Percentiles rank a stretch among this genome's conserved stretches.
Conservation (phyloP, 2,329 filamentous ascomycete genomes). For the Calonectria multiphialidica region DNA sequence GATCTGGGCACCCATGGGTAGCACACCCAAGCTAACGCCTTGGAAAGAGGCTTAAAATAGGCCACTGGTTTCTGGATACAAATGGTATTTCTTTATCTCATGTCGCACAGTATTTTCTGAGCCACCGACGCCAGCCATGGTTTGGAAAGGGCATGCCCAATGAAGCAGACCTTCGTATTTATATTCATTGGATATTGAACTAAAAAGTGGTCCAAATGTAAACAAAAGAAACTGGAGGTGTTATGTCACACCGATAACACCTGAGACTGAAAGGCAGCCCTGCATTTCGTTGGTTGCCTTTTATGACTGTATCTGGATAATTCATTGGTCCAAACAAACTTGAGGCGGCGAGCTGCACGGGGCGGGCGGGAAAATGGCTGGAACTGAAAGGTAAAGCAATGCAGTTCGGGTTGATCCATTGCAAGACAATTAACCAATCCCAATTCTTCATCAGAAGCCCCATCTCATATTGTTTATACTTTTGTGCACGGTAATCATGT, state of each 20-base stretch:
- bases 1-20: too few relatives aligned
- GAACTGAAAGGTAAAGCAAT: not conserved
- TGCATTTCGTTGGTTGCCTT: not conserved
- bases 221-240: not conserved
- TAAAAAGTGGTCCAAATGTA: not conserved
- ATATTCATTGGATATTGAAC: not conserved
- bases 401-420: not conserved
- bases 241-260: not conserved
- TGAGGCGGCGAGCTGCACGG: not conserved
- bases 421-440: not conserved
- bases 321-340: not conserved
- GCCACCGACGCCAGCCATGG: too few relatives aligned
- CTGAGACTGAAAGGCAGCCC: not conserved
- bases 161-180: not conserved
- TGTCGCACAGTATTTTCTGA: too few relatives aligned
- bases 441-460: not conserved
- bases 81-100: too few relatives aligned
- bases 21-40: too few relatives aligned
- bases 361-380: not conserved
- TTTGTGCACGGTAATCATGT: not conserved
- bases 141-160: not conserved
- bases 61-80: too few relatives aligned
- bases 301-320: not conserved
- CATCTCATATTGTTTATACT: constrained; percentile 10
- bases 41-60: too few relatives aligned